Percentiles rank a stretch among this genome's conserved stretches.
Evolutionary conservation across 495 filamentous ascomycete species (phyloP).

Genomic region (Podospora anserina): DNA sequence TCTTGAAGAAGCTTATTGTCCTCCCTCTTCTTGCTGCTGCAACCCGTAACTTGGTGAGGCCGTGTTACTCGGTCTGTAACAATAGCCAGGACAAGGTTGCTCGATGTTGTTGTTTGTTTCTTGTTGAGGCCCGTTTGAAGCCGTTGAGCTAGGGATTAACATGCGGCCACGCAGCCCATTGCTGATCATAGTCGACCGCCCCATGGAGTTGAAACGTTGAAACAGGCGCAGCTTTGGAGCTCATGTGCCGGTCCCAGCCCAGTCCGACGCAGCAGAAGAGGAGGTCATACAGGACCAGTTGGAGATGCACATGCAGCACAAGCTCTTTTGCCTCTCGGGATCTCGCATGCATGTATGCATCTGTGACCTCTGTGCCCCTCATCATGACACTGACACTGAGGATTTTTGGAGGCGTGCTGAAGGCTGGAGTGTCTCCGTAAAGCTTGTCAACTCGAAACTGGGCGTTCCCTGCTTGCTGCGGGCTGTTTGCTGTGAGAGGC

Average conservation of each 20-base stretch:
- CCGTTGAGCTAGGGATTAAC: background rate
- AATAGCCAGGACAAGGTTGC: constrained; percentile 1
- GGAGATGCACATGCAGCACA: background rate
- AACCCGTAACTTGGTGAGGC: constrained; percentile 8
- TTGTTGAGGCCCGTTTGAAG: background rate
- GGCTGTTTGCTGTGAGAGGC: background rate
- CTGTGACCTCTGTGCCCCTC: background rate
- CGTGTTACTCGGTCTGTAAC: constrained; percentile 12
- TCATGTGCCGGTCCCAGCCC: constrained; percentile 12
- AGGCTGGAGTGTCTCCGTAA: background rate
- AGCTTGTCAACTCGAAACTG: background rate
- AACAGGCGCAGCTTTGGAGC: constrained; percentile 17
- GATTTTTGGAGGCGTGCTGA: background rate
- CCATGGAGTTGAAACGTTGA: constrained; percentile 9
- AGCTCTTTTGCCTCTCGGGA: background rate
- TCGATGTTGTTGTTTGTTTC: background rate
- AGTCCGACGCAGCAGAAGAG: constrained; percentile 3
- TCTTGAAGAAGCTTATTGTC: background rate
- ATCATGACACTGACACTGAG: background rate
- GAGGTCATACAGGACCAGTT: constrained; percentile 5
- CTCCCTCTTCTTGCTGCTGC: constrained; percentile 1
- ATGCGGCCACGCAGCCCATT: background rate
- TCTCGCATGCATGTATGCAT: background rate
- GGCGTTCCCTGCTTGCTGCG: background rate
- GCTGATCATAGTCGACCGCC: background rate